These are phyloP conservation scores for Salvia sclarea DNA, from an alignment of 305 asterid species.

Conservation along the genomic window DNA sequence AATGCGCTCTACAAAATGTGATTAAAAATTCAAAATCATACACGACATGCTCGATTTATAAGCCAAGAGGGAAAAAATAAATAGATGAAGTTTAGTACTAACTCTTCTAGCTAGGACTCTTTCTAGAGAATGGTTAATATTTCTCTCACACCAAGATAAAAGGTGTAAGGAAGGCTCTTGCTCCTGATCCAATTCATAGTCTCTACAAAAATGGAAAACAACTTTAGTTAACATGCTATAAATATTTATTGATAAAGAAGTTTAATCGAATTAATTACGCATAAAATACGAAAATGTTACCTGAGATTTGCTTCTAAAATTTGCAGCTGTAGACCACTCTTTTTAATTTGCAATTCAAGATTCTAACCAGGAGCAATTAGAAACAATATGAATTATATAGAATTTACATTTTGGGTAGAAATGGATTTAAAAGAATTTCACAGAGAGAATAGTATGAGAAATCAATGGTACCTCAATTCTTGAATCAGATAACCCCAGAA, in stretches of 20 bases:
- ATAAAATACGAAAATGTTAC: constrained; percentile 27
- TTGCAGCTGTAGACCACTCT: constrained; percentile 46
- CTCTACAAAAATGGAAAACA: constrained; percentile 33
- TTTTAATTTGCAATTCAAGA: constrained; percentile 53
- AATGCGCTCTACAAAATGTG: constrained; percentile 29
- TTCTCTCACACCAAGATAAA: constrained; percentile 61
- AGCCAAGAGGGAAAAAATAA: neutral
- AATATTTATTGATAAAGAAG: neutral
- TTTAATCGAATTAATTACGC: neutral
- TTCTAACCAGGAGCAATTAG: constrained; percentile 36
- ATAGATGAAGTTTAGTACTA: neutral
- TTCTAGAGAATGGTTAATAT: constrained; percentile 45
- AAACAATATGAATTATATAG: neutral
- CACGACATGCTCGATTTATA: neutral
- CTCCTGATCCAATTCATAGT: constrained; percentile 43
- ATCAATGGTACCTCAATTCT: constrained; percentile 34
- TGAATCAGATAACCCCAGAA: neutral
- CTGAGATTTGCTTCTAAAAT: constrained; percentile 55
- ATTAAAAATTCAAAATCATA: neutral
- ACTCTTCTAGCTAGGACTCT: constrained; percentile 46
- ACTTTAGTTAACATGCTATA: neutral
- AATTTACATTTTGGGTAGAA: neutral
- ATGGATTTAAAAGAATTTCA: neutral
- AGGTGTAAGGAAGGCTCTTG: constrained; percentile 62
- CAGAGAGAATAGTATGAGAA: neutral